Evolutionary conservation across 345 rosid genomes (phyloP), one percentile per base, ranked within the genome.

Genomic region (Arabidopsis arenosa): DNA sequence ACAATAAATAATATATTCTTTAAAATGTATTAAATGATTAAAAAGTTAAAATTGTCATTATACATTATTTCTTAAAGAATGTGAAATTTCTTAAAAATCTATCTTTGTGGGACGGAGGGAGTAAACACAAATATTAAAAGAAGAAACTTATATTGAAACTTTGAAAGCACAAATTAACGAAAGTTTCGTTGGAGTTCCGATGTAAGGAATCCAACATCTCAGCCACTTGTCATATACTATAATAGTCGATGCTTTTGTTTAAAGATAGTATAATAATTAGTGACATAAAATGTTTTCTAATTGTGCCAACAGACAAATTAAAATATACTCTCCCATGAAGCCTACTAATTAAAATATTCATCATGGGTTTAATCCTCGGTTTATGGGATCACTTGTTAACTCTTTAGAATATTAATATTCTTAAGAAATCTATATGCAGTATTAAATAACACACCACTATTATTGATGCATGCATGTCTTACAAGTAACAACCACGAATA

Each of bases 121-220:
- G n/a, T n/a, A 18, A 18, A 18, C 21, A 18, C 21, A 18, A 18
- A 18, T 18, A 18, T 18, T 18, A 18, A 18, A 18, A 18, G 21
- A 18, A 18, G 21, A 18, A 33, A 33, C 6, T 33, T 17, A 5
- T 30, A 40, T 18, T 33, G 14, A 11, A 67, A 36, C 13, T 4
- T 13, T 12, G 43, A 17, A 23, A 54, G 45, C 59, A 63, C 76
- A 63, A 45, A 37, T 36, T 21, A 71, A 32, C 60, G 76, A 71
- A 77, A 71, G 80, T 33, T 65, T 72, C 3, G 67, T 72, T 72
- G 76, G 77, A 78, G 67, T 78, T 66, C 68, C 73, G 13, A 78
- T 65, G 73, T 65, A 77, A 66, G 74, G 68, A 72, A 78, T 78
- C 77, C 81, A 72, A 78, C 81, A 72, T 66, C 35, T 39, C 63